Conservation (phyloP, 2,329 filamentous ascomycete species). For the Truncatella angustata region DNA sequence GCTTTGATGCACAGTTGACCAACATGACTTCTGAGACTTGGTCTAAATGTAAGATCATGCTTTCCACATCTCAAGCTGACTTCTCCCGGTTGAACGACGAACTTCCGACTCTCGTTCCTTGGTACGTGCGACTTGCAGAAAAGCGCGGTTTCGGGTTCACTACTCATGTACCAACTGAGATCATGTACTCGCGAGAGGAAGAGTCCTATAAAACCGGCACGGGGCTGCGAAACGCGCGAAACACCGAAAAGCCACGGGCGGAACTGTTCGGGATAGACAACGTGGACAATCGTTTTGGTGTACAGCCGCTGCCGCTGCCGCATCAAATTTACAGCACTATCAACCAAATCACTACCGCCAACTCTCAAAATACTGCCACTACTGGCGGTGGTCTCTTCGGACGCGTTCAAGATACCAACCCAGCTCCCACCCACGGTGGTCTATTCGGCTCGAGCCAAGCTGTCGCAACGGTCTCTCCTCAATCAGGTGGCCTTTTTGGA, state of each 20-base stretch:
- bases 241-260: slow-evolving; percentile 21
- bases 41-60: slow-evolving; percentile 56
- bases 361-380: background rate
- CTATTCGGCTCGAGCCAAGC: background rate
- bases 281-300: background rate
- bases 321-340: too few species aligned
- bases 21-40: slow-evolving; percentile 65
- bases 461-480: background rate
- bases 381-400: background rate
- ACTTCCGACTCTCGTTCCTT: slow-evolving; percentile 53
- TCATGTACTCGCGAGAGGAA: slow-evolving; percentile 40
- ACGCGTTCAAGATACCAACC: background rate
- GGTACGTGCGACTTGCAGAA: slow-evolving; percentile 51
- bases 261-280: slow-evolving; percentile 24
- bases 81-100: slow-evolving; percentile 54
- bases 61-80: slow-evolving; percentile 63
- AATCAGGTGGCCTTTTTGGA: background rate
- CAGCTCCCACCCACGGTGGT: too few species aligned
- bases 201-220: slow-evolving; percentile 10
- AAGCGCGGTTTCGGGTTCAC: slow-evolving; percentile 14
- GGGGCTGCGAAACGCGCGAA: slow-evolving; percentile 28
- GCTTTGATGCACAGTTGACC: slow-evolving; percentile 61
- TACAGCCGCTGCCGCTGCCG: too few species aligned
- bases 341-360: background rate
- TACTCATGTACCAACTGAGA: slow-evolving; percentile 15